These are phyloP conservation scores for Vitis cinerea DNA, from an alignment of 164 flowering plant genomes.

Conservation along the genomic window DNA sequence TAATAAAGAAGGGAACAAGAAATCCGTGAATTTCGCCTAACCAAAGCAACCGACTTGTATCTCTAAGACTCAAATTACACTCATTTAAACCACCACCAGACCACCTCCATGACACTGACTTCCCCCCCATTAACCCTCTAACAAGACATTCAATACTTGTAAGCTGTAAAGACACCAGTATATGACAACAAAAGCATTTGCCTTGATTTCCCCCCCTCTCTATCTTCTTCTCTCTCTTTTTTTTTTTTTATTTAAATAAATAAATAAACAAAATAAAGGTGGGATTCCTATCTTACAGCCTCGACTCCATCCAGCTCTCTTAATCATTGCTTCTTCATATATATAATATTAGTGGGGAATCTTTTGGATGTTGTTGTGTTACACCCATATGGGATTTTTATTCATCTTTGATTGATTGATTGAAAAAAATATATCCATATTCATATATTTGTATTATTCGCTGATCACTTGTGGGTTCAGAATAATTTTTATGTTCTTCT, in stretches of 20 bases:
- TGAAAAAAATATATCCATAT: no score
- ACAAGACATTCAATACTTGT: no score
- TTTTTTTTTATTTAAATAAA: no score
- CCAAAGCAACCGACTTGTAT: slow-evolving; percentile 17
- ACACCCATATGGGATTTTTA: slow-evolving; percentile 3
- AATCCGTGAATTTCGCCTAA: slow-evolving; percentile 30
- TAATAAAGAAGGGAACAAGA: slow-evolving; percentile 23
- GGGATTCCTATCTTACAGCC: slow-evolving; percentile 4
- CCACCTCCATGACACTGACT: slow-evolving; percentile 4
- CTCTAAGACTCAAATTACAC: neutral
- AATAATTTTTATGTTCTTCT: no score
- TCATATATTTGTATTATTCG: no score
- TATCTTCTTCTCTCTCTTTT: no score
- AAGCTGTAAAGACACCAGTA: no score
- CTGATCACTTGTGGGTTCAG: no score
- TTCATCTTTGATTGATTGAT: neutral
- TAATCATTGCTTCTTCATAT: slow-evolving; percentile 7
- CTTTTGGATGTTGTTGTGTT: neutral
- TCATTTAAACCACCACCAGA: neutral
- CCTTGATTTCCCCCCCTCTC: no score
- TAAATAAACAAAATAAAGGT: neutral
- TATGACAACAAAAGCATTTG: no score
- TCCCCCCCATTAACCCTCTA: neutral
- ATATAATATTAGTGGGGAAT: slow-evolving; percentile 7
- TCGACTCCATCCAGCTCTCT: slow-evolving; percentile 5